phyloP scores from a whole-genome alignment of 257 asterid species.

The Solanum habrochaites region DNA sequence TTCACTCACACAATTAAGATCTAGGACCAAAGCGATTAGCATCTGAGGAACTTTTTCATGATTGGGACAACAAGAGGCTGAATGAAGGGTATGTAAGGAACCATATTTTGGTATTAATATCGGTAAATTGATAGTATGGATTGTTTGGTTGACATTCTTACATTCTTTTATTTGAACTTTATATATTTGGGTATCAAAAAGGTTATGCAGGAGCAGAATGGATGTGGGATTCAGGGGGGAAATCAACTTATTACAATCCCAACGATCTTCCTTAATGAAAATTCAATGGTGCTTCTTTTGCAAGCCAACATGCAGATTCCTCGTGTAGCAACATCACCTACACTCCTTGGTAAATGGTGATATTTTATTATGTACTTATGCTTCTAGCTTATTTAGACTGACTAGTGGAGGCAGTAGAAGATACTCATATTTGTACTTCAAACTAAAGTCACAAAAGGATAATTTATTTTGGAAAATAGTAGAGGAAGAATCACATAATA shows the following conservation, averaged over 20 bases:
- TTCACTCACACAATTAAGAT: slow-evolving; percentile 36
- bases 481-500: not conserved
- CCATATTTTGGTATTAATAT: slow-evolving; percentile 1
- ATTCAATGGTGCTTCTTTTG: slow-evolving; percentile 30
- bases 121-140: not conserved
- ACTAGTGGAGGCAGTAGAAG: not conserved
- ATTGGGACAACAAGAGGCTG: slow-evolving; percentile 75
- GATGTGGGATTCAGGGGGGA: slow-evolving; percentile 21
- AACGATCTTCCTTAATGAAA: slow-evolving; percentile 31
- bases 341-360: slow-evolving; percentile 78
- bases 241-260: slow-evolving; percentile 25
- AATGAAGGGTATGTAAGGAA: slow-evolving; percentile 70
- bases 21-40: slow-evolving; percentile 87
- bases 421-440: not conserved
- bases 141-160: not conserved
- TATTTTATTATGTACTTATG: not conserved
- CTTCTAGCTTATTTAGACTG: not conserved
- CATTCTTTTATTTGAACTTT: slow-evolving; percentile 7
- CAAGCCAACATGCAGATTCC: slow-evolving; percentile 40
- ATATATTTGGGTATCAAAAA: slow-evolving; percentile 44
- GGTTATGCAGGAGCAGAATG: slow-evolving; percentile 30
- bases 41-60: slow-evolving; percentile 66
- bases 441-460: not conserved
- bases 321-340: slow-evolving; percentile 24
- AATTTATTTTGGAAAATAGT: not conserved